Base-by-base conservation (phyloP, 2,329 filamentous ascomycete species). In the Penicillium psychrosexuale region DNA sequence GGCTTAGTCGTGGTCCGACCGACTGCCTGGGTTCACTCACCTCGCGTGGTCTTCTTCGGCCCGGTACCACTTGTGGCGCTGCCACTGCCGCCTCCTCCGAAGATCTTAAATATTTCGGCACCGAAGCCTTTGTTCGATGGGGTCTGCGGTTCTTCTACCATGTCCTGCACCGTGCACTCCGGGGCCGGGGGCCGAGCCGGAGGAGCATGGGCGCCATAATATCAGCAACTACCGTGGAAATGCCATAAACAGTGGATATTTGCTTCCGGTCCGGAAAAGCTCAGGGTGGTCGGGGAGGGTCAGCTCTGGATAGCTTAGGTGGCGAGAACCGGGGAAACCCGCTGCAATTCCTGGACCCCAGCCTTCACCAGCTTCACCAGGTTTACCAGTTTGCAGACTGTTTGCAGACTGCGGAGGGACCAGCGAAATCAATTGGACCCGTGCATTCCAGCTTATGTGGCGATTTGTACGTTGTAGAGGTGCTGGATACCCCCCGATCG, bases 31-130 rank as follows among this genome's bases (percentile, higher is more conserved):
- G 31, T 46, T 17, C 37, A 60, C 72, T 66, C 74, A 90, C 89
- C 88, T 81, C 88, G 82, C n/a, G 88, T 91, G 12, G 82, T 83
- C 69, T 86, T 90, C 77, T 91, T 94, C 17, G 8, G 13, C 1
- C 30, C 36, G 42, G 12, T 22, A 5, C 3, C 42, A 24, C 8
- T 31, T 2, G 53, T 90, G 65, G 19, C 17, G 4, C 24, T 43
- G 11, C 24, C 39, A 12, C 28, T 48, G 7, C 49, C 49, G 5
- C 66, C 66, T 19, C 88, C 48, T 77, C 81, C 58, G 87, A 78
- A 62, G 76, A 84, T 72, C 86, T 91, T 72, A 56, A 71, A 65
- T 50, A 71, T 66, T 36, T 72, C 69, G 19, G 65, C 53, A 13
- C 65, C 64, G 24, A 70, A 60, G 4, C 60, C 57, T 58, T 57